A percentile compares a stretch with the other conserved stretches of the same genome.
Conservation (phyloP, 2,329 filamentous ascomycete species). For the Pezicula radicicola region DNA sequence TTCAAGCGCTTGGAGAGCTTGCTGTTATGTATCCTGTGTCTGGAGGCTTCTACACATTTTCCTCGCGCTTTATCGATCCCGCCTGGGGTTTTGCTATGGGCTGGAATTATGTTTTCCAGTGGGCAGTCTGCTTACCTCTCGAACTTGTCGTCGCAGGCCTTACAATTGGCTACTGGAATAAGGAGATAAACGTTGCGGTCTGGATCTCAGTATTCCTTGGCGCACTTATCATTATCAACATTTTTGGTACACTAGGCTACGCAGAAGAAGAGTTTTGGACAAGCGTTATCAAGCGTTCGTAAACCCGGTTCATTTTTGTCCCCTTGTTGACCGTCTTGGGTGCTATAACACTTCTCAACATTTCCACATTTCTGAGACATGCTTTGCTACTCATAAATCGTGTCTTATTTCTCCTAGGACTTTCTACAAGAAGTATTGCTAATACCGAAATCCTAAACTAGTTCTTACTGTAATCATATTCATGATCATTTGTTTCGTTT, state of each 20-base stretch:
- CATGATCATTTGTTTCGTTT: slow-evolving; percentile 55
- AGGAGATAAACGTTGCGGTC: slow-evolving; percentile 52
- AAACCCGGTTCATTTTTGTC: no score
- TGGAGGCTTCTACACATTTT: slow-evolving; percentile 88
- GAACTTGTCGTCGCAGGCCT: slow-evolving; percentile 85
- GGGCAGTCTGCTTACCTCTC: slow-evolving; percentile 78
- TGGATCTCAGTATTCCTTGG: slow-evolving; percentile 83
- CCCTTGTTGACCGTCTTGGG: no score
- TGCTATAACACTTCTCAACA: no score
- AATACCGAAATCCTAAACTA: no score
- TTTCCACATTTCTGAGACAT: no score
- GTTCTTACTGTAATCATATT: slow-evolving; percentile 80
- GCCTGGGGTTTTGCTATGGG: slow-evolving; percentile 95
- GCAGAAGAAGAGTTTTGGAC: slow-evolving; percentile 92
- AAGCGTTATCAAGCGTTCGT: slow-evolving; percentile 68
- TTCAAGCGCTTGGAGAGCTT: slow-evolving; percentile 88
- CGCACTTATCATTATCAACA: slow-evolving; percentile 76
- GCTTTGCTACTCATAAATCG: no score
- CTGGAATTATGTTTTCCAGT: slow-evolving; percentile 88
- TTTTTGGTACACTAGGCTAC: slow-evolving; percentile 85
- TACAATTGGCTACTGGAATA: slow-evolving; percentile 79
- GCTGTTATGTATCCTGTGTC: slow-evolving; percentile 87
- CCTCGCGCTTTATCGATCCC: slow-evolving; percentile 89
- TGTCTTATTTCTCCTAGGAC: no score
- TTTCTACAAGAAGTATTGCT: no score